These are phyloP conservation scores for Baudoinia panamericana DNA, from an alignment of 495 filamentous ascomycete genomes.

Conservation along the genomic window DNA sequence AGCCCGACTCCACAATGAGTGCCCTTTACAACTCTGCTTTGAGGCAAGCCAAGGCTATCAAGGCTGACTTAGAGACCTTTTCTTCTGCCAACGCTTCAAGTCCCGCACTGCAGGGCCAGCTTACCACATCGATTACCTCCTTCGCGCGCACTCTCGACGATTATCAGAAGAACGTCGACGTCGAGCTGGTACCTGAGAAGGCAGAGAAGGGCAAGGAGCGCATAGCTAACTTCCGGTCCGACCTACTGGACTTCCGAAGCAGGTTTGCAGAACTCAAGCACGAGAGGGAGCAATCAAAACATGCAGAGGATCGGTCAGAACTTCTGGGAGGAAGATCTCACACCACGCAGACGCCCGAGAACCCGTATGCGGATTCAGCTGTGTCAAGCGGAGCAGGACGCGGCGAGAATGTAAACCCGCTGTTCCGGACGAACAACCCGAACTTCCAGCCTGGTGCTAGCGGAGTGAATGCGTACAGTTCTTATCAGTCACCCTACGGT, in stretches of 20 bases:
- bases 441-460: constrained; percentile 23
- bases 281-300: constrained; percentile 48
- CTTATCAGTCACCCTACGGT: constrained; percentile 18
- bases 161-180: constrained; percentile 72
- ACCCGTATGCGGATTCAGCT: constrained; percentile 67
- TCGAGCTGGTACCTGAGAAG: constrained; percentile 74
- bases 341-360: constrained; percentile 67
- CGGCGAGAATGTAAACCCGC: constrained; percentile 26
- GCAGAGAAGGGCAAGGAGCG: constrained; percentile 82
- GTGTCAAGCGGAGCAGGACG: constrained; percentile 15
- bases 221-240: constrained; percentile 69
- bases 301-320: constrained; percentile 59
- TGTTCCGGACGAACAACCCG: constrained; percentile 26
- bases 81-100: constrained; percentile 48
- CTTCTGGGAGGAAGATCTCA: constrained; percentile 67
- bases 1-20: too few species aligned
- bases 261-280: constrained; percentile 65
- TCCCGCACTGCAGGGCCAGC: constrained; percentile 59
- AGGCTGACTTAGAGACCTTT: constrained; percentile 68
- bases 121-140: constrained; percentile 75
- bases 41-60: constrained; percentile 79
- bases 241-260: constrained; percentile 63
- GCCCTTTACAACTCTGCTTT: constrained; percentile 91
- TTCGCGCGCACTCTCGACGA: constrained; percentile 88
- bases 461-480: constrained; percentile 11